These are phyloP conservation scores for Draba incana DNA, from an alignment of 345 rosid genomes.

Conservation along the genomic window DNA sequence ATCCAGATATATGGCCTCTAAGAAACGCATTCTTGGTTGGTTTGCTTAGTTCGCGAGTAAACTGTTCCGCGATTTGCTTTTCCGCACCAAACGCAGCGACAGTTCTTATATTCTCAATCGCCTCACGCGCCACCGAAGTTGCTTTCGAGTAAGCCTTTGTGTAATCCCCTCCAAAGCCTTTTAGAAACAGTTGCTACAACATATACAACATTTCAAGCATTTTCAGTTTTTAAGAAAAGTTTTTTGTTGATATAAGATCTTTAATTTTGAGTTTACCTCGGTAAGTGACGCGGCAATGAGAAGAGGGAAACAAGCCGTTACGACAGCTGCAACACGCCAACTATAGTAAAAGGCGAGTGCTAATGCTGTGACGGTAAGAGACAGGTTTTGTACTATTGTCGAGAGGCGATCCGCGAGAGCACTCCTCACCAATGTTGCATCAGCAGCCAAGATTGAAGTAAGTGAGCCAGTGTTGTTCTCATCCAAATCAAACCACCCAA, in stretches of 20 bases:
- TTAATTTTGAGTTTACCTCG: conserved; percentile 48
- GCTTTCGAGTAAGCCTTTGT: conserved; percentile 56
- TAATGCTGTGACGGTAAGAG: conserved; percentile 77
- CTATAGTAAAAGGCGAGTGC: conserved; percentile 62
- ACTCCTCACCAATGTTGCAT: conserved; percentile 76
- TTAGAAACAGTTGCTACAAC: conserved; percentile 70
- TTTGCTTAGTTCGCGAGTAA: conserved; percentile 56
- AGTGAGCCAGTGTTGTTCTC: conserved; percentile 73
- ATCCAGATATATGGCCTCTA: conserved; percentile 79
- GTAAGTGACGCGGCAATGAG: conserved; percentile 76
- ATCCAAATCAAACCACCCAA: conserved; percentile 88
- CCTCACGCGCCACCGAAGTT: conserved; percentile 68
- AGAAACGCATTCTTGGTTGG: conserved; percentile 64
- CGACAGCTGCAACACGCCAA: conserved; percentile 85
- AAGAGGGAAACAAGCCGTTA: conserved; percentile 75
- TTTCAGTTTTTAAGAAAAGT: not conserved
- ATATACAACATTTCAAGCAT: not conserved
- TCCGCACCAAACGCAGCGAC: conserved; percentile 75
- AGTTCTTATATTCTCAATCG: conserved; percentile 63
- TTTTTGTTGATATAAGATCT: not conserved
- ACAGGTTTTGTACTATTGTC: conserved; percentile 72
- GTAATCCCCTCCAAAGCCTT: conserved; percentile 78
- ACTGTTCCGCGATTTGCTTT: conserved; percentile 53
- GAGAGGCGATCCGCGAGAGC: conserved; percentile 85
- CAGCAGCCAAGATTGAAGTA: conserved; percentile 73